Base-by-base conservation (phyloP, 176 grass and related monocot genomes). In the Musa schizocarpa region DNA sequence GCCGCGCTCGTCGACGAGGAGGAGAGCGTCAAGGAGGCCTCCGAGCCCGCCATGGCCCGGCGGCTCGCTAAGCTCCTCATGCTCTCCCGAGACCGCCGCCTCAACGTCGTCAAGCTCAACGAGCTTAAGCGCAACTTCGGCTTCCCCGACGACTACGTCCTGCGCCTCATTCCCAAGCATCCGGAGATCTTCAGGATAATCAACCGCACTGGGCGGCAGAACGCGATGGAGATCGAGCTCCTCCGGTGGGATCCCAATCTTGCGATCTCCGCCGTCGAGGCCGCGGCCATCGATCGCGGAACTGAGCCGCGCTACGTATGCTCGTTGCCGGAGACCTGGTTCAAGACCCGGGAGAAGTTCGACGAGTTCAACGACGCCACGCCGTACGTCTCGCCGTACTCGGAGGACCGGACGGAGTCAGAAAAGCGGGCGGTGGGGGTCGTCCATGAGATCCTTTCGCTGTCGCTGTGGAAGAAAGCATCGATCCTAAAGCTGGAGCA, bases 401-500 rank as follows among this genome's bases (percentile, higher is more conserved):
- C 80, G 8, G 81, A 80, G 58, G 64, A 87, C 52, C 73, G 71
- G 80, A 25, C 13, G 2, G 71, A 74, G 43, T 66, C 73, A 7
- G 86, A 97, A 81, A 97, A 93, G 75, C 83, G 63, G n/a, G 57
- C 83, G 1, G 77, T 97, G 48, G 90, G 83, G 0, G 52, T 91
- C 68, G 72, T 91, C 58, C 94, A 97, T 26, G 94, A 97, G 77
- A 77, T 97, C 62, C 89, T 97, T 43, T 93, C 90, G 0, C 82
- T 93, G 14, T 83, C 90, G 0, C 49, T 89, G 22, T 97, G 90
- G 90, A 93, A 78, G n/a, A 97, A 97, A 80, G 69, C 90, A 65
- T 93, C 94, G 8, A 79, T 97, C 81, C 19, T 83, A 71, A 97
- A 97, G 86, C 75, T 97, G 82, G 88, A 91, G 77, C 94, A 93